A percentile compares a stretch with the other conserved stretches of the same genome.
Evolutionary conservation across 805 yeast species (phyloP).

Genomic region (Lachancea nothofagi): DNA sequence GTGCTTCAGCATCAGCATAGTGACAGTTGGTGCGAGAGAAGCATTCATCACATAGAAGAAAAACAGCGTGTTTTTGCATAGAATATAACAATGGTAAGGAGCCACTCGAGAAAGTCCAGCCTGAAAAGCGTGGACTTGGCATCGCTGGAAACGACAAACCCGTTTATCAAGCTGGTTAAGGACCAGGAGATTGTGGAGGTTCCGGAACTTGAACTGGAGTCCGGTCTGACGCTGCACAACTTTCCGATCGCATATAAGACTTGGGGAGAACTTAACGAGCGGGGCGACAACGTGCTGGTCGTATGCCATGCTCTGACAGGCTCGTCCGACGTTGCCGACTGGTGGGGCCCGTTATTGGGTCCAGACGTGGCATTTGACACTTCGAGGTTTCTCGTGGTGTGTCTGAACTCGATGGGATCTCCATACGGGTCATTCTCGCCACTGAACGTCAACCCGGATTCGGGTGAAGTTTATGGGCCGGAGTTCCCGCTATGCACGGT

Average conservation of each 20-base stretch:
- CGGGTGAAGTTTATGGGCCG: conserved; percentile 81
- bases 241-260: conserved; percentile 94
- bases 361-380: conserved; percentile 83
- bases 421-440: conserved; percentile 97
- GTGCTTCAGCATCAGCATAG: too few species aligned
- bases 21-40: not conserved
- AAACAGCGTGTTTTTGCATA: not conserved
- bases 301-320: conserved; percentile 96
- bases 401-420: conserved; percentile 89
- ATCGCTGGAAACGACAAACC: conserved; percentile 40
- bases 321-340: conserved; percentile 88
- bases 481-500: conserved; percentile 90
- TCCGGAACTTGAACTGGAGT: conserved; percentile 70
- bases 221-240: conserved; percentile 62
- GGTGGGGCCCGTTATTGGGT: conserved; percentile 98
- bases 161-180: conserved; percentile 61
- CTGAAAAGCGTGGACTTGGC: conserved; percentile 22
- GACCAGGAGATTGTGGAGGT: conserved; percentile 75
- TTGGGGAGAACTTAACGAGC: conserved; percentile 80
- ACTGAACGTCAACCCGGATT: conserved; percentile 68
- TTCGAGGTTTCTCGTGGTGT: conserved; percentile 73
- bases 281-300: conserved; percentile 72
- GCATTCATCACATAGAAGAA: not conserved
- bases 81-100: not conserved
- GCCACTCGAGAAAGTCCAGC: conserved; percentile 5